Evolutionary conservation across 164 flowering plant genomes (phyloP), one percentile per base, ranked within the genome.

Genomic region (Santalum album): DNA sequence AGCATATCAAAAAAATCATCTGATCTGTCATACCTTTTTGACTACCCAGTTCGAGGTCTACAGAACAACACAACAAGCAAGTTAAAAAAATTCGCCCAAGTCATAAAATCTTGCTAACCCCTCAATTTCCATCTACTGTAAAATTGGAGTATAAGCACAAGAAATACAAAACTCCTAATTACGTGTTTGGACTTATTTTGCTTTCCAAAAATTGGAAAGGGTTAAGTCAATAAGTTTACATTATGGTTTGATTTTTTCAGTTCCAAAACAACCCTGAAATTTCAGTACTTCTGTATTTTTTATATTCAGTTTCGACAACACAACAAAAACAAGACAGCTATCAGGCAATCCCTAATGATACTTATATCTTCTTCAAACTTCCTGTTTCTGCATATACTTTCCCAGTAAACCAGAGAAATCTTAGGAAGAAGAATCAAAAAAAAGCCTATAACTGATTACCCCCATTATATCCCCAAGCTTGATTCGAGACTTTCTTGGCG

Each of bases 401-500:
- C 9, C 16, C 42, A 11, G 4, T 3, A 38, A 38, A 6, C 12
- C 10, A 38, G n/a, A 42, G 6, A 17, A 17, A 17, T 5, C 19
- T 4, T 11, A 4, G 4, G 17, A 0, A 10, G 42, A 26, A 25
- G 15, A 22, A 25, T 55, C 10, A 16, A 24, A 36, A 5, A 29
- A 48, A 43, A 12, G 36, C 3, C 29, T 2, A 16, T 23, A 26
- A 34, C 9, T 46, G 29, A 40, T 42, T 82, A 86, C 97, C 95
- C 97, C 90, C 87, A 90, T 90, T 43, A 90, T 58, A 1, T 90
- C 97, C 24, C 97, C 97, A 18, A 90, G 82, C 73, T 83, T 84
- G 46, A 78, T 47, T 35, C 77, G 61, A 17, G 90, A 83, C 62
- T 72, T 78, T 32, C 78, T 51, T 12, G 78, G 82, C 19, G 73